Evolutionary conservation across 2,329 filamentous ascomycete species (phyloP), one percentile per base, ranked within the genome.

Genomic region (Beauveria australis): DNA sequence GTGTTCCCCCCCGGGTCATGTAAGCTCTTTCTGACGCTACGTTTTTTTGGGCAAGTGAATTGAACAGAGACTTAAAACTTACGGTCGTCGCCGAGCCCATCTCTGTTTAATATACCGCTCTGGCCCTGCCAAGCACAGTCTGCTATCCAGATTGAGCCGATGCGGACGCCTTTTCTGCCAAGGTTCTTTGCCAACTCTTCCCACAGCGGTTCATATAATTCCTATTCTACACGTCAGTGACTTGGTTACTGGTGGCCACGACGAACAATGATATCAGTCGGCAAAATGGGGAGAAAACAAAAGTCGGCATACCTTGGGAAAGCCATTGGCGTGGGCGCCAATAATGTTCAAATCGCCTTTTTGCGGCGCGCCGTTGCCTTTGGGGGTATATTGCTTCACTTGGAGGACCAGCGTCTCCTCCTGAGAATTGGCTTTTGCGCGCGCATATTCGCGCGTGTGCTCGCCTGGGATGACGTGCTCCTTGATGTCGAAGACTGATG

Each of bases 131-230:
- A 87, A 33, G 90, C 86, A n/a, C 89, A 84, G 75, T 97, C 93
- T 63, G 91, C 87, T 67, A 96, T 94, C 89, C 90, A 96, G 66
- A 97, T 92, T 63, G 83, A 80, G 61, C 91, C 84, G 67, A 97
- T 90, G 2, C 81, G 79, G 67, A 95, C 83, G 19, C 85, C 86
- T 60, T 80, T 76, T 16, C 74, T 70, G 65, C 81, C 80, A 6
- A 86, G 77, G 19, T 79, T 76, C 19, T 79, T 74, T 66, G 89
- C 78, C 1, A 97, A 77, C 56, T 96, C 91, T 62, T 93, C 90
- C 89, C 92, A 97, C 0, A 97, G 77, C 0, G 93, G 89, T 68
- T 97, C 92, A 70, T 97, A 97, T 2, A 97, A 75, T 78, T 97
- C 93, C 89, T 92, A 12, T 1, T 9, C 16, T 1, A n/a, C 16